Conservation (phyloP, 2,329 filamentous ascomycete genomes). For the Diplodia corticola region DNA sequence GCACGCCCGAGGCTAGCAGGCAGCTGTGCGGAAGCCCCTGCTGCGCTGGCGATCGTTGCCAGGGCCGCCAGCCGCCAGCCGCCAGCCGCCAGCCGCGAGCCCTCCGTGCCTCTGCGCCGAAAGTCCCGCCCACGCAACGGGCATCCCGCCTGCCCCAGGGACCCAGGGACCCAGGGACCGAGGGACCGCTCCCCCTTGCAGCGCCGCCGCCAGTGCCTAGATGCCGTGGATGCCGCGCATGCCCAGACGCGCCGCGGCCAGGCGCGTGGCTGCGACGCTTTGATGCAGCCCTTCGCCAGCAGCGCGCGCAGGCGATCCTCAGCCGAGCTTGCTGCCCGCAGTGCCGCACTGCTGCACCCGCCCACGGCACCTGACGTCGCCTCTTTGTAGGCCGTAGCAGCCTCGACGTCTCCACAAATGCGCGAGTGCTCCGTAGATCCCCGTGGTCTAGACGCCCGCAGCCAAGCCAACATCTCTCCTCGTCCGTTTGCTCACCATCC, state of each 20-base stretch:
- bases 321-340: background rate
- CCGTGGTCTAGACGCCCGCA: slow-evolving; percentile 13
- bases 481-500: slow-evolving; percentile 8
- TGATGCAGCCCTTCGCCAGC: slow-evolving; percentile 4
- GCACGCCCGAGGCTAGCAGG: background rate
- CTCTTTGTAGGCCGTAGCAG: background rate
- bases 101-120: too few relatives aligned
- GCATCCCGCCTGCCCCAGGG: background rate
- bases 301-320: slow-evolving; percentile 5
- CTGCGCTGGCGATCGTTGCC: slow-evolving; percentile 2
- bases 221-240: too few relatives aligned
- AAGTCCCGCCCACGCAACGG: background rate
- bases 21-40: slow-evolving; percentile 9
- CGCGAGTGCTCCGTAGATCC: slow-evolving; percentile 6
- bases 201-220: too few relatives aligned
- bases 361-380: slow-evolving; percentile 9
- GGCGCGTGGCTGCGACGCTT: background rate
- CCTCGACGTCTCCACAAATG: background rate
- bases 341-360: background rate
- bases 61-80: background rate
- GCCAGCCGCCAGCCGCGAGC: background rate
- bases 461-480: slow-evolving; percentile 17
- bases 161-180: background rate
- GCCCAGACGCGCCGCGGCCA: background rate
- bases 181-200: background rate